These are phyloP conservation scores for Periglandula ipomoeae DNA, from an alignment of 2,329 filamentous ascomycete species.

Conservation along the genomic window DNA sequence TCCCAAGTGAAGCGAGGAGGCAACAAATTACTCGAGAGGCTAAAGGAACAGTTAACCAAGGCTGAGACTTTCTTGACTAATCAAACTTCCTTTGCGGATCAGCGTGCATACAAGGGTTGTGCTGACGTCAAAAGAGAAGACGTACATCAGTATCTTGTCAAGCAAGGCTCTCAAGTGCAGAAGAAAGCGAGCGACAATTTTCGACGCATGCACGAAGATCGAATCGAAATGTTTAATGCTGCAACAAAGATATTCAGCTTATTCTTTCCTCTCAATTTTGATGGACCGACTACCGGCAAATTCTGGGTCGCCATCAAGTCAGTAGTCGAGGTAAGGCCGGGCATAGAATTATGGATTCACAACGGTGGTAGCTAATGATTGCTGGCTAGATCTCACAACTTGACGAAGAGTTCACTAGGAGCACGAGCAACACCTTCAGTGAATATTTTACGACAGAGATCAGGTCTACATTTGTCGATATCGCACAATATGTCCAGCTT, in stretches of 20 bases:
- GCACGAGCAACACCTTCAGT: neutral
- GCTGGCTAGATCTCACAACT: conserved; percentile 8
- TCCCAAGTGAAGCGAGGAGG: neutral
- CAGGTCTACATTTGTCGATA: conserved; percentile 10
- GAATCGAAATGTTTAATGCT: conserved; percentile 31
- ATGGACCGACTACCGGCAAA: conserved; percentile 28
- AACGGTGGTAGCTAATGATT: neutral
- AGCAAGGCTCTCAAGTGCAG: conserved; percentile 14
- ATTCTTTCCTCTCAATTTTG: conserved; percentile 29
- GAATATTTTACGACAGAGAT: conserved; percentile 9
- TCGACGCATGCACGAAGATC: conserved; percentile 21
- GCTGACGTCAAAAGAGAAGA: conserved; percentile 13
- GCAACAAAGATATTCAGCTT: conserved; percentile 30
- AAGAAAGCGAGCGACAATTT: conserved; percentile 14
- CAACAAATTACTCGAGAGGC: conserved; percentile 4
- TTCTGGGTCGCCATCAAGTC: conserved; percentile 34
- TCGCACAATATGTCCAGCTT: conserved; percentile 17
- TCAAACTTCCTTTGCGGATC: conserved; percentile 17
- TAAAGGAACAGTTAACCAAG: conserved; percentile 16
- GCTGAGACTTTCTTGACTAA: conserved; percentile 19
- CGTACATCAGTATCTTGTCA: conserved; percentile 16
- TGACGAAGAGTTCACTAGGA: neutral
- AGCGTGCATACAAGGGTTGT: conserved; percentile 21
- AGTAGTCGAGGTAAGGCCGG: conserved; percentile 19
- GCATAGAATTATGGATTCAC: neutral